Conservation (phyloP, 768 basidiomycete species). For the Sporobolomyces pararoseus region DNA sequence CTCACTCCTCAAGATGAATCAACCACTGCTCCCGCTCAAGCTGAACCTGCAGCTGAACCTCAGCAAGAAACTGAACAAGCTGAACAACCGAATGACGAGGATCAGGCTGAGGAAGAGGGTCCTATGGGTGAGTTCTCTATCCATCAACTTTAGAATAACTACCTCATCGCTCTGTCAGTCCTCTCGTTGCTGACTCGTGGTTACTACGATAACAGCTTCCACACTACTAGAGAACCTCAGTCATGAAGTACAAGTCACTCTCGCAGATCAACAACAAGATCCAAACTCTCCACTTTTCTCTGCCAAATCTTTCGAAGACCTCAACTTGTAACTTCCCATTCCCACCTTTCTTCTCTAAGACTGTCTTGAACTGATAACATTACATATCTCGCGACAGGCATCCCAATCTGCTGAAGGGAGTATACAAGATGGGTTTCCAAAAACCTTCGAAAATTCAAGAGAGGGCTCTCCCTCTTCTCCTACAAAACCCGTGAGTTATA, state of each 20-base stretch:
- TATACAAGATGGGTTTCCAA: slow-evolving; percentile 91
- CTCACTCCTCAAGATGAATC: slow-evolving; percentile 6
- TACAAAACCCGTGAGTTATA: slow-evolving; percentile 73
- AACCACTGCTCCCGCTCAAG: neutral
- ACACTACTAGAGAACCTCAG: slow-evolving; percentile 35
- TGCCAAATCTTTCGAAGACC: slow-evolving; percentile 88
- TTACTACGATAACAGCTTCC: slow-evolving; percentile 12
- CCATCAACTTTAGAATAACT: neutral
- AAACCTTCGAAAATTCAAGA: slow-evolving; percentile 99
- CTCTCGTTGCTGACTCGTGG: neutral
- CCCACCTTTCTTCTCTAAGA: no score
- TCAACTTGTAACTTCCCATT: slow-evolving; percentile 80
- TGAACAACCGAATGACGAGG: neutral
- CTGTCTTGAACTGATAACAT: no score
- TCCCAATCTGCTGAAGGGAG: slow-evolving; percentile 81
- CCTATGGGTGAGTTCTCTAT: slow-evolving; percentile 18
- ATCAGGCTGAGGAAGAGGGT: neutral
- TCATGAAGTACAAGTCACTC: slow-evolving; percentile 65
- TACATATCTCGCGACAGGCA: no score
- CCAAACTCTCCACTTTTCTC: slow-evolving; percentile 94
- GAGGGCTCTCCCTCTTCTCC: slow-evolving; percentile 83
- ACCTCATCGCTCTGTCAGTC: neutral
- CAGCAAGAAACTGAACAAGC: slow-evolving; percentile 1
- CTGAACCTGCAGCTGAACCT: neutral
- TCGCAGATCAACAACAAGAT: slow-evolving; percentile 92